phyloP scores from a whole-genome alignment of 495 filamentous ascomycete genomes.

The Aspergillus baeticus region DNA sequence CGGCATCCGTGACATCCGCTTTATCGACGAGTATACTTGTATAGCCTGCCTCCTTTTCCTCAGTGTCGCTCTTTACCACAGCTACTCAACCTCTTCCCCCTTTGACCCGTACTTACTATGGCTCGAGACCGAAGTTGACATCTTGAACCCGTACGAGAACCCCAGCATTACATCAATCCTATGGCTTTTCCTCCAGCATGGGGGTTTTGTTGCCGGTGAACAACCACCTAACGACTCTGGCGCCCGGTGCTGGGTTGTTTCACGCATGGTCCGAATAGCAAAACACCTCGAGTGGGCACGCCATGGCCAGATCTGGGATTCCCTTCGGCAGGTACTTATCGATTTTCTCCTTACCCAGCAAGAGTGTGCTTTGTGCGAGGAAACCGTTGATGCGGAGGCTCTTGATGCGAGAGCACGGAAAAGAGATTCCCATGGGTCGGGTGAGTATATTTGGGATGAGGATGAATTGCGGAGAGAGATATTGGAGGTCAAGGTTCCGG shows the following conservation, averaged over 20 bases:
- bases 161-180: slow-evolving; percentile 28
- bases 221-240: slow-evolving; percentile 13
- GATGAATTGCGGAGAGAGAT: slow-evolving; percentile 26
- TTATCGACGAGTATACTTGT: slow-evolving; percentile 31
- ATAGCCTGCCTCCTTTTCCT: slow-evolving; percentile 31
- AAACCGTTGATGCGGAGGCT: slow-evolving; percentile 20
- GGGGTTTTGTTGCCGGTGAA: slow-evolving; percentile 18
- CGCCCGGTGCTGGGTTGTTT: slow-evolving; percentile 28
- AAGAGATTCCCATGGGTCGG: not conserved
- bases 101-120: slow-evolving; percentile 26
- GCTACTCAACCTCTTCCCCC: slow-evolving; percentile 20
- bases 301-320: slow-evolving; percentile 27
- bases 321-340: slow-evolving; percentile 22
- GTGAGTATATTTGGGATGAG: slow-evolving; percentile 26
- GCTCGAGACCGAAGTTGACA: slow-evolving; percentile 21
- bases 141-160: slow-evolving; percentile 20
- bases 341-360: slow-evolving; percentile 27
- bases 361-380: slow-evolving; percentile 24
- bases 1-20: slow-evolving; percentile 29
- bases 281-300: slow-evolving; percentile 31
- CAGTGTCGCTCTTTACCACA: slow-evolving; percentile 24
- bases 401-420: slow-evolving; percentile 20
- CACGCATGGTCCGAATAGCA: slow-evolving; percentile 28
- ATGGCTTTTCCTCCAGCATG: slow-evolving; percentile 29
- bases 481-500: slow-evolving; percentile 12